These are phyloP conservation scores for Trichosporon asahii DNA, from an alignment of 1,284 basidiomycete species.

Conservation along the genomic window DNA sequence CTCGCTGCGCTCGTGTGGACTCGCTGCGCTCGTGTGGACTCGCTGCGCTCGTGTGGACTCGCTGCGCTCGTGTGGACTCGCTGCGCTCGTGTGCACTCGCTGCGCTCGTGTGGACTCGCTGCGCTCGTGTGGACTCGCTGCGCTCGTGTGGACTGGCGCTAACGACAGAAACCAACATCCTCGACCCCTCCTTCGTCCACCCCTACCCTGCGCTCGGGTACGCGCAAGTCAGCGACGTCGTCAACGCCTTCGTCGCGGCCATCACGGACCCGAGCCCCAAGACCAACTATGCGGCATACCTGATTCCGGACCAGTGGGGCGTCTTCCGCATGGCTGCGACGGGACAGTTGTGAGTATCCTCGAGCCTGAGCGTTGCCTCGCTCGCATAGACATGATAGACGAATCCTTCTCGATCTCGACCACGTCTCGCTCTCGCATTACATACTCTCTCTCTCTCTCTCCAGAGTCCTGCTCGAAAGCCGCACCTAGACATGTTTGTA, in stretches of 20 bases:
- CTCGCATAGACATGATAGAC: too few relatives aligned
- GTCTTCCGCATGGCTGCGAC: constrained; percentile 24
- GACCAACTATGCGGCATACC: constrained; percentile 22
- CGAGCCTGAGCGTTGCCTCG: not conserved
- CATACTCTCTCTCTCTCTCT: too few relatives aligned
- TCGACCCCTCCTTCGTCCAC: constrained; percentile 22
- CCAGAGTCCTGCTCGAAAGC: too few relatives aligned
- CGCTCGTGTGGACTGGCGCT: not conserved
- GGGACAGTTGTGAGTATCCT: constrained; percentile 15
- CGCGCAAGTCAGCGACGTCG: constrained; percentile 23
- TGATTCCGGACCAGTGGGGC: constrained; percentile 24
- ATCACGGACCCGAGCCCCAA: constrained; percentile 20
- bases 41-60: not conserved
- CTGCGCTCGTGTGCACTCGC: not conserved
- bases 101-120: not conserved
- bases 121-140: not conserved
- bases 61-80: not conserved
- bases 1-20: not conserved
- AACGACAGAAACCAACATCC: constrained; percentile 21
- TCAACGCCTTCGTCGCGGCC: constrained; percentile 17
- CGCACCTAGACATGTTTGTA: not conserved
- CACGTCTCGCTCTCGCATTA: too few relatives aligned
- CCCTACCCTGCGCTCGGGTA: constrained; percentile 21
- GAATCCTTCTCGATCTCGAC: too few relatives aligned
- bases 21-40: not conserved